A percentile compares a stretch with the other conserved stretches of the same genome.
Evolutionary conservation across 2,329 filamentous ascomycete genomes (phyloP).

Genomic region (Pseudopyrenochaeta lycopersici): DNA sequence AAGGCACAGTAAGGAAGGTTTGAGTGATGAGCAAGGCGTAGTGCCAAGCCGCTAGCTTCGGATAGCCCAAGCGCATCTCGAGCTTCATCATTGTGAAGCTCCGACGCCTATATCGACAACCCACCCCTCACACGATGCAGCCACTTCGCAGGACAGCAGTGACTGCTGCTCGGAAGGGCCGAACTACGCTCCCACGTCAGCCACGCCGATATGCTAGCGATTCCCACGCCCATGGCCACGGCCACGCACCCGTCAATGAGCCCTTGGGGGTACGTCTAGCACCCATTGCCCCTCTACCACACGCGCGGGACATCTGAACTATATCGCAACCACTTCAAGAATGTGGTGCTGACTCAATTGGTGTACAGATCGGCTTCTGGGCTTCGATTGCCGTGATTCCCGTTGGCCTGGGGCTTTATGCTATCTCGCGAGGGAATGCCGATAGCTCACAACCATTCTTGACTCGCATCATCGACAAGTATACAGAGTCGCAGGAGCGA

Average conservation of each 20-base stretch:
- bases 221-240: slow-evolving; percentile 46
- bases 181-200: slow-evolving; percentile 46
- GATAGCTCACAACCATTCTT: slow-evolving; percentile 54
- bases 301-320: not conserved
- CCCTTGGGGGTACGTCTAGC: slow-evolving; percentile 59
- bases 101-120: slow-evolving; percentile 23
- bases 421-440: slow-evolving; percentile 51
- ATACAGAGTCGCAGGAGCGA: slow-evolving; percentile 61
- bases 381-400: slow-evolving; percentile 57
- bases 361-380: slow-evolving; percentile 56
- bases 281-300: slow-evolving; percentile 17
- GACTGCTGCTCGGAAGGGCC: slow-evolving; percentile 52
- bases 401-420: slow-evolving; percentile 55
- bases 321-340: not conserved
- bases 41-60: slow-evolving; percentile 23
- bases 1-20: not conserved
- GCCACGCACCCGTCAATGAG: slow-evolving; percentile 54
- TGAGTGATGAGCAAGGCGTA: slow-evolving; percentile 17
- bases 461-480: slow-evolving; percentile 64
- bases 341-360: slow-evolving; percentile 31
- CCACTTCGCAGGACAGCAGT: slow-evolving; percentile 55
- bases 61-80: slow-evolving; percentile 20
- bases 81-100: slow-evolving; percentile 42
- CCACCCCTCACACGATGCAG: slow-evolving; percentile 52
- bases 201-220: slow-evolving; percentile 53